A percentile compares a stretch with the other conserved stretches of the same genome.
These are phyloP conservation scores for Diaporthe sp. DNA, from an alignment of 2,329 filamentous ascomycete genomes.

Conservation along the genomic window DNA sequence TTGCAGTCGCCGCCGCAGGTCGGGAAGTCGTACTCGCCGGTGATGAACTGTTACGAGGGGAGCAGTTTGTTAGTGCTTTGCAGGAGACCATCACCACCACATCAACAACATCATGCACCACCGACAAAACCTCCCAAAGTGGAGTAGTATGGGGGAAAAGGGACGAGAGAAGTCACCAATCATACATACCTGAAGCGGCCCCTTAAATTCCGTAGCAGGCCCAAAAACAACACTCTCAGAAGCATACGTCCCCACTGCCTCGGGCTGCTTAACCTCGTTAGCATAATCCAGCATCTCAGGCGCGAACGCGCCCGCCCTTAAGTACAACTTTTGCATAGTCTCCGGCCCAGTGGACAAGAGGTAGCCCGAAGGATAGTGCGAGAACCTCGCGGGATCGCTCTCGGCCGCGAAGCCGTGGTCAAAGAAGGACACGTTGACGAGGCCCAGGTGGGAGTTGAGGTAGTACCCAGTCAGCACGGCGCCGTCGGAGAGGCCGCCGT, in stretches of 20 bases:
- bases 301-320: slow-evolving; percentile 49
- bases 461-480: slow-evolving; percentile 56
- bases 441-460: slow-evolving; percentile 44
- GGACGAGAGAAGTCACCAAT: neutral
- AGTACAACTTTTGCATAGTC: slow-evolving; percentile 52
- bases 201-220: slow-evolving; percentile 47
- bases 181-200: slow-evolving; percentile 47
- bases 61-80: neutral
- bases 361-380: slow-evolving; percentile 44
- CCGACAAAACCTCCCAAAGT: neutral
- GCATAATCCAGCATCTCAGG: slow-evolving; percentile 49
- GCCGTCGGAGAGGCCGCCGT: slow-evolving; percentile 53
- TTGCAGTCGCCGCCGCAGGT: slow-evolving; percentile 55
- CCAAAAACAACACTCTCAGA: slow-evolving; percentile 45
- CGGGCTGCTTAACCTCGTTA: slow-evolving; percentile 51
- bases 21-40: slow-evolving; percentile 51
- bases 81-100: neutral
- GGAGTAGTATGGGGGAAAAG: neutral
- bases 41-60: slow-evolving; percentile 46
- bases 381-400: slow-evolving; percentile 43
- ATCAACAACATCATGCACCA: neutral
- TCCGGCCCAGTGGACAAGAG: slow-evolving; percentile 44
- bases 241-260: slow-evolving; percentile 49
- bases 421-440: slow-evolving; percentile 41
- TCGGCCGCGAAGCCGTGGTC: slow-evolving; percentile 44